Base-by-base conservation (phyloP, 805 yeast genomes). In the Metschnikowia santaceciliae region DNA sequence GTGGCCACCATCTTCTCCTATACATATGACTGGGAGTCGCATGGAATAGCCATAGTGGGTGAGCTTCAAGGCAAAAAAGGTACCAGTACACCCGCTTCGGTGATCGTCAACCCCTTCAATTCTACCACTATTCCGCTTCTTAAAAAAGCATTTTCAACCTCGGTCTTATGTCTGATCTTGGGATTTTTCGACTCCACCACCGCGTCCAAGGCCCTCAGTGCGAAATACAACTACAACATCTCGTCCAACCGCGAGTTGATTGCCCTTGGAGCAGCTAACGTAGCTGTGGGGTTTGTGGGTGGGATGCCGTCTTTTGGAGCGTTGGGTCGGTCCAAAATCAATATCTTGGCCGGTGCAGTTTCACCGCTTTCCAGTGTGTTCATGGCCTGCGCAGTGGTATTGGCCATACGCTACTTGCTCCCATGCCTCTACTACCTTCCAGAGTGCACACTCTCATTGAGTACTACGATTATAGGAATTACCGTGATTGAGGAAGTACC, bases 401-500 rank as follows among this genome's bases (percentile, higher is more conserved):
- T 67, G 38, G 61, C 69, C 10, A 59, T 65, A 7, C 42, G 55
- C 10, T 68, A 57, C 43, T 56, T 68, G 22, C 55, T 69, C 22
- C 65, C 68, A 5, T 57, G 54, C 17, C 51, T 56, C 19, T 68
- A 49, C 52, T 72, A 52, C 46, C 55, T 58, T 44, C 75, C 66
- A 15, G 67, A 61, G 39, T 75, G 61, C 59, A 73, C 63, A 39
- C 70, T 59, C 58, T 69, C 66, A 46, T 66, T 65, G 47, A 63
- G 67, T 42, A 69, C 73, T 6, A 68, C 73, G 1, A 63, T 69
- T 42, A 65, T 68, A 38, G 73, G 96, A 14, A 58, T 87, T 1
- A 79, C 86, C 0, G 74, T 90, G 22, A 44, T 68, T 17, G 66
- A 62, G 50, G 73, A 69, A 35, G 64, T 66, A 13, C 97, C 97